phyloP scores from a whole-genome alignment of 2,329 filamentous ascomycete species.

The Nannizziopsis barbatae region DNA sequence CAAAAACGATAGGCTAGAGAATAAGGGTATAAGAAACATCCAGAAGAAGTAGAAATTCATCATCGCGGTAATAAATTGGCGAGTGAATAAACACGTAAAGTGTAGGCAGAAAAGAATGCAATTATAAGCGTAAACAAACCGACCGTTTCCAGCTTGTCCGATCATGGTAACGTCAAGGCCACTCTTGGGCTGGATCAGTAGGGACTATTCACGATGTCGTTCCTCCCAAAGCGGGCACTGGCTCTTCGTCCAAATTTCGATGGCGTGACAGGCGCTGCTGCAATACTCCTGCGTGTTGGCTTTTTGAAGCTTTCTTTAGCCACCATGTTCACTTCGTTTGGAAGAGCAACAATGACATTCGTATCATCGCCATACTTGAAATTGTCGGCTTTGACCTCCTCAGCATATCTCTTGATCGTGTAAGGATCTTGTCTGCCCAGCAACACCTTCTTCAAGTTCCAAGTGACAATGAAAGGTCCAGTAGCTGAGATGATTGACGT shows the following conservation, averaged over 20 bases:
- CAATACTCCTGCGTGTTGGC: slow-evolving; percentile 88
- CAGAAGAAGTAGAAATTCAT: too few relatives aligned
- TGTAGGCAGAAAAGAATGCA: too few relatives aligned
- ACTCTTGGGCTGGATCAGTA: slow-evolving; percentile 32
- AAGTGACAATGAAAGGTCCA: slow-evolving; percentile 91
- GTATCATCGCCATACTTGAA: slow-evolving; percentile 96
- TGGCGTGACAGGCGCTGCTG: slow-evolving; percentile 43
- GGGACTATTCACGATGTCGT: slow-evolving; percentile 71
- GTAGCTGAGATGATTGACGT: slow-evolving; percentile 95
- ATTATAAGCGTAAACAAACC: too few relatives aligned
- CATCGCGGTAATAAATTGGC: too few relatives aligned
- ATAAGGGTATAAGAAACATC: too few relatives aligned
- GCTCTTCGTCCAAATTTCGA: slow-evolving; percentile 37
- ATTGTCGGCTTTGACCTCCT: slow-evolving; percentile 95
- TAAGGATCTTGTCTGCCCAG: slow-evolving; percentile 75
- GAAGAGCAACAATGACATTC: slow-evolving; percentile 92
- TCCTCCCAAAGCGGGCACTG: slow-evolving; percentile 34
- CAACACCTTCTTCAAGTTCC: slow-evolving; percentile 85
- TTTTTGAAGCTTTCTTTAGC: slow-evolving; percentile 72
- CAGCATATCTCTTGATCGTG: slow-evolving; percentile 88
- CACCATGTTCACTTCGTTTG: slow-evolving; percentile 98
- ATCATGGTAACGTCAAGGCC: too few relatives aligned
- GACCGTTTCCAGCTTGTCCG: too few relatives aligned
- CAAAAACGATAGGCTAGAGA: too few relatives aligned
- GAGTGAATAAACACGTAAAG: too few relatives aligned